phyloP scores from a whole-genome alignment of 1,284 basidiomycete species.

The Leccinum cinnamomeum region DNA sequence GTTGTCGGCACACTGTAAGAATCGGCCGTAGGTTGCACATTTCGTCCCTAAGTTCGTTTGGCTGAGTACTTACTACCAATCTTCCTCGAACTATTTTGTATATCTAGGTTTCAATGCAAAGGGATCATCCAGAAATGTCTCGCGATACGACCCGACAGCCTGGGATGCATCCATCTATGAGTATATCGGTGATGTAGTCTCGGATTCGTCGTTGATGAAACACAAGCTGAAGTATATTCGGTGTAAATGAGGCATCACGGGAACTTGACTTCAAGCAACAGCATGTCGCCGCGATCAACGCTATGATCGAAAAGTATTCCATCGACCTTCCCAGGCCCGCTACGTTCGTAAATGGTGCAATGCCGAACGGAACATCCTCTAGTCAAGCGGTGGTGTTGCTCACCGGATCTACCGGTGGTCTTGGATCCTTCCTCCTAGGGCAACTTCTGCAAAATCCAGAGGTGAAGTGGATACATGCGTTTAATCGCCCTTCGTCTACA shows the following conservation, averaged over 20 bases:
- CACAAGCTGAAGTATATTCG: background rate
- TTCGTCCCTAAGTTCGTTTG: too few relatives aligned
- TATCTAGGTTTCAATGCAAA: too few relatives aligned
- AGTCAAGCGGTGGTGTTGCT: slow-evolving; percentile 4
- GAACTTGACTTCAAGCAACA: background rate
- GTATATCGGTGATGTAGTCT: too few relatives aligned
- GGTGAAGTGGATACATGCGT: slow-evolving; percentile 3
- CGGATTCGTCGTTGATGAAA: too few relatives aligned
- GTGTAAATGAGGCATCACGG: background rate
- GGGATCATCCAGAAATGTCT: too few relatives aligned
- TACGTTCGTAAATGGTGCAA: background rate
- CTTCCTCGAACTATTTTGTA: too few relatives aligned
- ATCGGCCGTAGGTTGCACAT: too few relatives aligned
- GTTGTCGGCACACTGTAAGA: too few relatives aligned
- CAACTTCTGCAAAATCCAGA: background rate
- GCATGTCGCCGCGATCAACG: slow-evolving; percentile 4
- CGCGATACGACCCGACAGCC: too few relatives aligned
- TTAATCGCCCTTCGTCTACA: slow-evolving; percentile 14
- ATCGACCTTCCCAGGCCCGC: background rate
- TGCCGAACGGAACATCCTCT: background rate
- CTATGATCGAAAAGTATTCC: slow-evolving; percentile 14
- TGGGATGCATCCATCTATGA: too few relatives aligned
- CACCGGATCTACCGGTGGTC: slow-evolving; percentile 15
- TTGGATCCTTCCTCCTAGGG: slow-evolving; percentile 9
- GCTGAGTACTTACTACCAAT: too few relatives aligned